phyloP scores from a whole-genome alignment of 2,329 filamentous ascomycete genomes.

The Metarhizium rileyi region DNA sequence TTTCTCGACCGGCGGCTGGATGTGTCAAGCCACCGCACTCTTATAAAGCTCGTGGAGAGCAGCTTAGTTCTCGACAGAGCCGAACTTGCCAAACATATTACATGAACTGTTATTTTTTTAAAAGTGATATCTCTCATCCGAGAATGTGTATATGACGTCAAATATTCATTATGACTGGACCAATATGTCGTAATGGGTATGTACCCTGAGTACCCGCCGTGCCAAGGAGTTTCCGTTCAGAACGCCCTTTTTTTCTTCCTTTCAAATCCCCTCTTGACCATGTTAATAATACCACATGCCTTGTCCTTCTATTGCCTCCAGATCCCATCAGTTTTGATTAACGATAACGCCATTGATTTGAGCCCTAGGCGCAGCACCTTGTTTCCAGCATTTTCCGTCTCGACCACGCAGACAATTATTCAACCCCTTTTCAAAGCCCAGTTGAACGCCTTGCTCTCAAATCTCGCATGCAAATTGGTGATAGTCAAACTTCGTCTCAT shows the following conservation, averaged over 20 bases:
- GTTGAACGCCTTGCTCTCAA: background rate
- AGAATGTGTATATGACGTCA: background rate
- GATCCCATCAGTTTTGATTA: background rate
- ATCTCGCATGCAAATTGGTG: background rate
- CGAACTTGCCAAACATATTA: constrained; percentile 22
- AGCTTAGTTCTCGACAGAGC: constrained; percentile 21
- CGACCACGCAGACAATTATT: background rate
- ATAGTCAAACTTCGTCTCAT: background rate
- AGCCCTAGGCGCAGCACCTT: background rate
- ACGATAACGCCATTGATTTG: background rate
- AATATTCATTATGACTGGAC: background rate
- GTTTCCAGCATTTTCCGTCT: background rate
- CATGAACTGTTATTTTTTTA: background rate
- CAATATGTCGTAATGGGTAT: background rate
- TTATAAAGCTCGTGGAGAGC: constrained; percentile 34
- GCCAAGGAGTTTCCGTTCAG: background rate
- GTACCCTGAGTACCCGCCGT: background rate
- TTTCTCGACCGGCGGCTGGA: constrained; percentile 25
- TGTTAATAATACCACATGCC: background rate
- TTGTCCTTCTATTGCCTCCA: background rate
- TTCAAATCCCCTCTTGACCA: background rate
- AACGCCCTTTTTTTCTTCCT: background rate
- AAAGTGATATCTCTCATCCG: background rate
- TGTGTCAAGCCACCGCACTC: constrained; percentile 27
- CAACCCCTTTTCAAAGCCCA: background rate